These are phyloP conservation scores for Fusarium poae DNA, from an alignment of 2,329 filamentous ascomycete genomes.

Conservation along the genomic window DNA sequence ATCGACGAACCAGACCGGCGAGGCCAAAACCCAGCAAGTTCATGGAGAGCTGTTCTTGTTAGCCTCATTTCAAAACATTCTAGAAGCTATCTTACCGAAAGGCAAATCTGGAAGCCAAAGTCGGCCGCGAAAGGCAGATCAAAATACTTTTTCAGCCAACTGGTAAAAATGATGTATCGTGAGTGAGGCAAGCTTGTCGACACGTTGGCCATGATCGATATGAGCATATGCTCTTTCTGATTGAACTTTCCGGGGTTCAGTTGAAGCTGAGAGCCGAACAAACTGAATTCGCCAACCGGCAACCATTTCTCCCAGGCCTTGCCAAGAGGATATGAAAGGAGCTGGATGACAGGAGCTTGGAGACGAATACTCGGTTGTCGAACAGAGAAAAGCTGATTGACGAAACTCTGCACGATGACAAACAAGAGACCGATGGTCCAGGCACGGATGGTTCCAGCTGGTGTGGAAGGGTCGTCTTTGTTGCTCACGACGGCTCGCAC, in stretches of 20 bases:
- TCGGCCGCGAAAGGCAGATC: slow-evolving; percentile 37
- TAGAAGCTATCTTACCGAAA: slow-evolving; percentile 4
- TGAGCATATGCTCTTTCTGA: slow-evolving; percentile 71
- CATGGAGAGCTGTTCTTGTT: slow-evolving; percentile 15
- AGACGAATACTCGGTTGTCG: slow-evolving; percentile 65
- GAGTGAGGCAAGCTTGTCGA: slow-evolving; percentile 42
- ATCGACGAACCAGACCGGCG: slow-evolving; percentile 63
- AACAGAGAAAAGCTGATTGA: slow-evolving; percentile 69
- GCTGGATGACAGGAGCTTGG: slow-evolving; percentile 65
- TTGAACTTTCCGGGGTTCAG: slow-evolving; percentile 68
- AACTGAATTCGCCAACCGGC: slow-evolving; percentile 60
- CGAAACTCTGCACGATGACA: slow-evolving; percentile 59
- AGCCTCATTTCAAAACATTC: fast-evolving
- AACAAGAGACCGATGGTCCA: slow-evolving; percentile 65
- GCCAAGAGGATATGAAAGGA: slow-evolving; percentile 63
- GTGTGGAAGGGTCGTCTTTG: slow-evolving; percentile 62
- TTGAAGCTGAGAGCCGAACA: slow-evolving; percentile 57
- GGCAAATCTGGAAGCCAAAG: slow-evolving; percentile 54
- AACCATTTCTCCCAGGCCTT: slow-evolving; percentile 59
- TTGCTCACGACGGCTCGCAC: slow-evolving; percentile 68
- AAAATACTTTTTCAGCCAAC: slow-evolving; percentile 46
- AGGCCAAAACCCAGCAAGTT: slow-evolving; percentile 67
- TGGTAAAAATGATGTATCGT: slow-evolving; percentile 39
- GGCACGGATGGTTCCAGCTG: slow-evolving; percentile 66
- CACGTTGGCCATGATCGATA: slow-evolving; percentile 62